Evolutionary conservation across 768 basidiomycete genomes (phyloP).

Genomic region (Sporobolomyces phaffii): DNA sequence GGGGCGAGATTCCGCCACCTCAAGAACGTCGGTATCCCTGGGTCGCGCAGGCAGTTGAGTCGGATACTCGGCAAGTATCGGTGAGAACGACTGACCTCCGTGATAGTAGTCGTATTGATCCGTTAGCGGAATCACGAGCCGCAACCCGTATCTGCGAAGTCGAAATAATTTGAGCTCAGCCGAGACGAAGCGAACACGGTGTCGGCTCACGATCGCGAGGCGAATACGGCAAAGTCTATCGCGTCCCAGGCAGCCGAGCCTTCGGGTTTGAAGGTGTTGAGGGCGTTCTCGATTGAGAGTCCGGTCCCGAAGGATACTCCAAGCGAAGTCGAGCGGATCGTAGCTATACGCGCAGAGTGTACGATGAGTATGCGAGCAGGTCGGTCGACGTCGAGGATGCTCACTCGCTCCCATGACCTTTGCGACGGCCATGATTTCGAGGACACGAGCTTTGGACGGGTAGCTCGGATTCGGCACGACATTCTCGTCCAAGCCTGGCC

Average conservation of each 20-base stretch:
- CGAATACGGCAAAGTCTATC: conserved; percentile 45
- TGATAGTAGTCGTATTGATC: conserved; percentile 42
- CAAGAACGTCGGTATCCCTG: conserved; percentile 38
- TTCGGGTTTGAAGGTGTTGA: conserved; percentile 43
- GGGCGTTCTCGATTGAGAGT: conserved; percentile 43
- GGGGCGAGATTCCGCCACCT: conserved; percentile 37
- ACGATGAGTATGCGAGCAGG: no score
- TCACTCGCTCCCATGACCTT: conserved; percentile 41
- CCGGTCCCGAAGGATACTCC: conserved; percentile 45
- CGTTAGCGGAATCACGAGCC: conserved; percentile 38
- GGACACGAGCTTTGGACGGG: conserved; percentile 29
- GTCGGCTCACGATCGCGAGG: conserved; percentile 23
- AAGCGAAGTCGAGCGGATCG: conserved; percentile 44
- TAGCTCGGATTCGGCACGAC: conserved; percentile 34
- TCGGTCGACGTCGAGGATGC: conserved; percentile 2
- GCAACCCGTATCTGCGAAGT: conserved; percentile 32
- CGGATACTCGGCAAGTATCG: no score
- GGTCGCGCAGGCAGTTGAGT: no score
- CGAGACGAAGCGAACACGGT: not conserved
- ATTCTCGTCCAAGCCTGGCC: conserved; percentile 41
- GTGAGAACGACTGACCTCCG: conserved; percentile 4
- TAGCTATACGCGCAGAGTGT: conserved; percentile 17
- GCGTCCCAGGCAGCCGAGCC: conserved; percentile 40
- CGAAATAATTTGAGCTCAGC: not conserved
- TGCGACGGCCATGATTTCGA: conserved; percentile 41